Percentiles rank a stretch among this genome's conserved stretches.
phyloP scores from a whole-genome alignment of 2,329 filamentous ascomycete genomes.

The Diaporthe sp. region DNA sequence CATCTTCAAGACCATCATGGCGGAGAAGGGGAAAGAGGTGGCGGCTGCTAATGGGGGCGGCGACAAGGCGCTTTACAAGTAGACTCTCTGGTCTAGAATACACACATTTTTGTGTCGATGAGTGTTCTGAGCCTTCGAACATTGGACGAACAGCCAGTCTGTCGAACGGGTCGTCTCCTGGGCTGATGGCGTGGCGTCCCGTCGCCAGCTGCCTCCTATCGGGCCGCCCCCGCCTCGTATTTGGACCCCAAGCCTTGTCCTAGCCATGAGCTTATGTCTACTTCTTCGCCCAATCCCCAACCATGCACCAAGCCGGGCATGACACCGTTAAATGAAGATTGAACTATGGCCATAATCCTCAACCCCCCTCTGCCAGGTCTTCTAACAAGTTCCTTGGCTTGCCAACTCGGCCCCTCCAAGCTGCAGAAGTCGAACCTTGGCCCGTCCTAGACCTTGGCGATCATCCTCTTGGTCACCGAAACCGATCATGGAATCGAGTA shows the following conservation, averaged over 20 bases:
- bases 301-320: background rate
- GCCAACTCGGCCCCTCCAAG: background rate
- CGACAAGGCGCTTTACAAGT: conserved; percentile 31
- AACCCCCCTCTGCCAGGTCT: background rate
- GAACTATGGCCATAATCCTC: background rate
- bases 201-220: background rate
- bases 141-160: background rate
- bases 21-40: conserved; percentile 43
- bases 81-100: background rate
- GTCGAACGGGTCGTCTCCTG: background rate
- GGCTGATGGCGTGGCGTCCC: conserved; percentile 6
- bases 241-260: background rate
- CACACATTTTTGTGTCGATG: background rate
- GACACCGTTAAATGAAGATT: background rate
- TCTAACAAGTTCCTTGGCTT: background rate
- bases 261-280: conserved; percentile 13
- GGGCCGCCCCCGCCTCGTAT: conserved; percentile 18
- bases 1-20: conserved; percentile 63
- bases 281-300: conserved; percentile 4
- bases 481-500: background rate
- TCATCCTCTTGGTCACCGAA: background rate
- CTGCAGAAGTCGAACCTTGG: conserved; percentile 3
- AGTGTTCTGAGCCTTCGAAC: background rate
- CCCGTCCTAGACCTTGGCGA: background rate
- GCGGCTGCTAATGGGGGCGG: conserved; percentile 8